These are phyloP conservation scores for Pestalotiopsis sp. DNA, from an alignment of 2,329 filamentous ascomycete genomes.

Conservation along the genomic window DNA sequence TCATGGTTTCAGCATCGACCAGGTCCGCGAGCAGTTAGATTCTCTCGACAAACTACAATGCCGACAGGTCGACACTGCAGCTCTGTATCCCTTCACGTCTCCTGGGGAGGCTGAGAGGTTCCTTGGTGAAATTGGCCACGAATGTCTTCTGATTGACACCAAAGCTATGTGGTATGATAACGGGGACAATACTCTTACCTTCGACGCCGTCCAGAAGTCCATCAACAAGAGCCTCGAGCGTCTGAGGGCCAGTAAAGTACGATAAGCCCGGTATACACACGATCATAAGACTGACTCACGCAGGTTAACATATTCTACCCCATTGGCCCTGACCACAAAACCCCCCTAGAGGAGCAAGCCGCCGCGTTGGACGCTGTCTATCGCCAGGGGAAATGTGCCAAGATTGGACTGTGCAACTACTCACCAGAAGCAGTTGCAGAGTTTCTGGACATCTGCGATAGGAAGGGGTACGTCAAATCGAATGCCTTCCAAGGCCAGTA, in stretches of 20 bases:
- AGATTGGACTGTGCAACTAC: conserved; percentile 49
- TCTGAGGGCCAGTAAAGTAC: conserved; percentile 8
- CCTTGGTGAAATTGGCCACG: conserved; percentile 12
- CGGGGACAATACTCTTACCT: conserved; percentile 15
- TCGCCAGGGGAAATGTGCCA: conserved; percentile 44
- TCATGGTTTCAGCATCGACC: conserved; percentile 13
- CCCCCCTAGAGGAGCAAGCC: conserved; percentile 62
- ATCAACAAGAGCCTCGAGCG: conserved; percentile 2
- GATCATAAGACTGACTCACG: neutral
- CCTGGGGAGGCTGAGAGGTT: conserved; percentile 13
- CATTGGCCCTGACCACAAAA: conserved; percentile 52
- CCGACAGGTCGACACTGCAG: conserved; percentile 15
- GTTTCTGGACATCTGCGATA: conserved; percentile 34
- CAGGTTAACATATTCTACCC: conserved; percentile 58
- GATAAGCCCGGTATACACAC: neutral
- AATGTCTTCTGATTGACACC: conserved; percentile 13
- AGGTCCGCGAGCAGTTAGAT: conserved; percentile 11
- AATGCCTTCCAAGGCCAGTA: conserved; percentile 47
- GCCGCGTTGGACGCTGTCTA: conserved; percentile 63
- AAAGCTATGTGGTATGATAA: conserved; percentile 17
- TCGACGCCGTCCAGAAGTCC: conserved; percentile 11
- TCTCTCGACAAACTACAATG: conserved; percentile 12
- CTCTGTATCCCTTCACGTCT: conserved; percentile 15
- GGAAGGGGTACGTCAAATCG: conserved; percentile 42
- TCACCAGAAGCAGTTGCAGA: conserved; percentile 36